A percentile compares a stretch with the other conserved stretches of the same genome.
These are phyloP conservation scores for Amoeboaphelidium protococcarum DNA, from an alignment of 371 early-diverging fungal species.

Conservation along the genomic window DNA sequence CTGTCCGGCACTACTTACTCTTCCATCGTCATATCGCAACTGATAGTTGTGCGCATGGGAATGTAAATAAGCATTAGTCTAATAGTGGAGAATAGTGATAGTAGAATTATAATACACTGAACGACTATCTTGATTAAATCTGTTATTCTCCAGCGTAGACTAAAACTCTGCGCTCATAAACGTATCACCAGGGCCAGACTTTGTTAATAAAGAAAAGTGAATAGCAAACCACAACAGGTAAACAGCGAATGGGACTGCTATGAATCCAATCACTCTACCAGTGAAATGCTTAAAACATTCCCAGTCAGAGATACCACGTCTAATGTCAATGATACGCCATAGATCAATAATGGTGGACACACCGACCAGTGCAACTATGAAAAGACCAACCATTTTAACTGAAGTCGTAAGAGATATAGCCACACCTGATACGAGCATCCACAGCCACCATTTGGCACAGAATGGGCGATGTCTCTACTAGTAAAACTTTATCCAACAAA, in stretches of 20 bases:
- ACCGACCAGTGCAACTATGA: slow-evolving; percentile 59
- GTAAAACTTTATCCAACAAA: slow-evolving; percentile 57
- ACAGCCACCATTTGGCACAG: slow-evolving; percentile 1
- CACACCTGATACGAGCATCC: background rate
- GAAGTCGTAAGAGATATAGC: background rate
- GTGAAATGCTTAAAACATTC: background rate
- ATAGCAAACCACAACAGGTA: slow-evolving; percentile 8
- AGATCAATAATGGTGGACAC: slow-evolving; percentile 59
- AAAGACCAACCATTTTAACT: slow-evolving; percentile 84
- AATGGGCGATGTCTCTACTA: slow-evolving; percentile 27
- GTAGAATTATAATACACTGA: slow-evolving; percentile 30
- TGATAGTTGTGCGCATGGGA: slow-evolving; percentile 61
- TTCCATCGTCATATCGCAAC: slow-evolving; percentile 66
- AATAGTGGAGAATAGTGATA: slow-evolving; percentile 46
- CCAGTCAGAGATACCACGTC: slow-evolving; percentile 25
- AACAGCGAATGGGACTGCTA: background rate
- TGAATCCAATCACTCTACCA: background rate
- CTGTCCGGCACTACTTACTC: slow-evolving; percentile 70
- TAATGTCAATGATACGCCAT: slow-evolving; percentile 64
- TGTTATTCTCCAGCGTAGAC: slow-evolving; percentile 41
- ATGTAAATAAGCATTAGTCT: slow-evolving; percentile 45
- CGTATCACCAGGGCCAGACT: slow-evolving; percentile 64
- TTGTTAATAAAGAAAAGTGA: slow-evolving; percentile 20
- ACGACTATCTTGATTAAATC: background rate
- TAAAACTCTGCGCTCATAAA: slow-evolving; percentile 76